phyloP scores from a whole-genome alignment of 2,329 filamentous ascomycete genomes.

The Fusarium neocosmosporiellum region DNA sequence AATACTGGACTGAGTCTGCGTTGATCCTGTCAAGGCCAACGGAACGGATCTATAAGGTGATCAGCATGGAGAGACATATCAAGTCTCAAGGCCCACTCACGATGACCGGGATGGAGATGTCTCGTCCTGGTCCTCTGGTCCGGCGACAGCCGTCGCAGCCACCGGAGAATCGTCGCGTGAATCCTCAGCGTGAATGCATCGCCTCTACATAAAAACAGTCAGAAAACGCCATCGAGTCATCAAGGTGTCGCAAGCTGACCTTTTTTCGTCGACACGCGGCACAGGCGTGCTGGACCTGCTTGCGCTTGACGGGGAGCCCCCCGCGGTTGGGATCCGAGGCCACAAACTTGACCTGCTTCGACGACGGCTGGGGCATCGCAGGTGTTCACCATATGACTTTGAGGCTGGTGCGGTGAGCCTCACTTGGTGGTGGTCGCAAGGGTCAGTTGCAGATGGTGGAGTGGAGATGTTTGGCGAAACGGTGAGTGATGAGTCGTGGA shows the following conservation, averaged over 20 bases:
- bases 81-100: slow-evolving; percentile 37
- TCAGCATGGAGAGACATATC: slow-evolving; percentile 1
- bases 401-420: background rate
- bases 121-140: slow-evolving; percentile 39
- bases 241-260: slow-evolving; percentile 45
- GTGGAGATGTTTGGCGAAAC: slow-evolving; percentile 10
- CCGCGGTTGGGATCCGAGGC: slow-evolving; percentile 61
- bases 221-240: background rate
- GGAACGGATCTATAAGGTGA: slow-evolving; percentile 26
- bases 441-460: slow-evolving; percentile 8
- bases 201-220: slow-evolving; percentile 47
- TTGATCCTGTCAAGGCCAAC: background rate
- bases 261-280: slow-evolving; percentile 66
- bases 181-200: slow-evolving; percentile 57
- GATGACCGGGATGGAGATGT: slow-evolving; percentile 46
- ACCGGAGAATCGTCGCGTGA: slow-evolving; percentile 41
- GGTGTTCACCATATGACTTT: slow-evolving; percentile 2
- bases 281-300: slow-evolving; percentile 70
- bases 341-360: slow-evolving; percentile 64
- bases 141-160: slow-evolving; percentile 15
- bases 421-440: background rate
- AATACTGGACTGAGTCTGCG: slow-evolving; percentile 11
- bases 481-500: slow-evolving; percentile 17
- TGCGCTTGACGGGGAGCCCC: slow-evolving; percentile 68
- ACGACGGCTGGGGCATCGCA: slow-evolving; percentile 30